Conservation (phyloP, 192 early-diverging fungal genomes). For the Oehlia diaphana region DNA sequence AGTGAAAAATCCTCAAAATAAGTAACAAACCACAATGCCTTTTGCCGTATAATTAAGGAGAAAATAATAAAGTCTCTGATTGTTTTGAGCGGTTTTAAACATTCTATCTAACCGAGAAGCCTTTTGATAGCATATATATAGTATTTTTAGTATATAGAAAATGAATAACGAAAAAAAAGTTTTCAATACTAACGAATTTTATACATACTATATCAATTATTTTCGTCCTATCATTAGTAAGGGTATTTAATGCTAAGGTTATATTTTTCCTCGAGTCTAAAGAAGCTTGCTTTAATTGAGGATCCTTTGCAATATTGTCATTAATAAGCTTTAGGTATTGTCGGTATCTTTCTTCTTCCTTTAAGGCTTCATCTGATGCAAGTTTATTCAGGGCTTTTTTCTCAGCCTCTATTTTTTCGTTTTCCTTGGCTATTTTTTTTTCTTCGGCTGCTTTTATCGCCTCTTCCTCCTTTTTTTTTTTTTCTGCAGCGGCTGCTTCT, state of each 20-base stretch:
- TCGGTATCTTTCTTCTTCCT: not conserved
- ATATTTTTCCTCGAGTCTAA: not conserved
- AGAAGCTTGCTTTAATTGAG: not conserved
- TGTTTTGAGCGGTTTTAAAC: not conserved
- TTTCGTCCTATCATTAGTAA: not conserved
- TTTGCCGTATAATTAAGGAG: conserved; percentile 9
- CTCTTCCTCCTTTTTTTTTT: not conserved
- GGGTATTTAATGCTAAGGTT: not conserved
- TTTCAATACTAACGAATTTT: not conserved
- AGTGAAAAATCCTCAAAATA: too few species aligned
- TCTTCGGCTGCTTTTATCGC: not conserved
- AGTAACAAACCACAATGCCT: not conserved
- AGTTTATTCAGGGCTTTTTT: not conserved
- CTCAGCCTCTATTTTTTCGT: not conserved
- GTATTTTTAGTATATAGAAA: not conserved
- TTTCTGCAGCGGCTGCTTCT: not conserved
- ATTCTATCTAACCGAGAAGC: not conserved
- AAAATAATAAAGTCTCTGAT: conserved; percentile 3
- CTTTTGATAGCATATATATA: not conserved
- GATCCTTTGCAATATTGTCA: not conserved
- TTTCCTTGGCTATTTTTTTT: not conserved
- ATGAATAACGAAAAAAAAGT: not conserved
- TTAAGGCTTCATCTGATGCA: not conserved
- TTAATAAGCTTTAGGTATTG: not conserved
- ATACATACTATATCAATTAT: conserved; percentile 8